These are phyloP conservation scores for Phytopythium vexans DNA, from an alignment of 352 stramenopile species.

Conservation along the genomic window DNA sequence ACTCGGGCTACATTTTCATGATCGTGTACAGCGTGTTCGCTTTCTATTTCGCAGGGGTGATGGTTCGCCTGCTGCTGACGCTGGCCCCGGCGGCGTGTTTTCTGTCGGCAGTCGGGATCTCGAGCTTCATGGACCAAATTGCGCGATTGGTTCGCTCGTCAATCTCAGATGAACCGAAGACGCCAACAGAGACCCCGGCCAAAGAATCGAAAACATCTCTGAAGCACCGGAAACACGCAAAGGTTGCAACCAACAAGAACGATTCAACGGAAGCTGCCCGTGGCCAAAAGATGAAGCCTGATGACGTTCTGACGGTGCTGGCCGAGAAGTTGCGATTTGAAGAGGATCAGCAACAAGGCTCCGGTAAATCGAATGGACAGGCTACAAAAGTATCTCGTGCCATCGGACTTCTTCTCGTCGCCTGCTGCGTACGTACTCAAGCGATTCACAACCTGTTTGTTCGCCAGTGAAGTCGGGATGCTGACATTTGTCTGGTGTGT, in stretches of 20 bases:
- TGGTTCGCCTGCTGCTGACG: slow-evolving; percentile 92
- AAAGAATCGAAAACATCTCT: not conserved
- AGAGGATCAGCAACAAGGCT: slow-evolving; percentile 1
- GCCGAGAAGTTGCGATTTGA: slow-evolving; percentile 29
- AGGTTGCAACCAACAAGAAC: slow-evolving; percentile 5
- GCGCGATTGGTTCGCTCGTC: slow-evolving; percentile 8
- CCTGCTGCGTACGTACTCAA: slow-evolving; percentile 42
- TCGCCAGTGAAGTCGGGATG: not conserved
- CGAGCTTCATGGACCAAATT: slow-evolving; percentile 50
- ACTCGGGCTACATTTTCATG: slow-evolving; percentile 83
- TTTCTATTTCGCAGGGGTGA: slow-evolving; percentile 92
- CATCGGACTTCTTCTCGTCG: slow-evolving; percentile 46
- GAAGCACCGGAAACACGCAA: slow-evolving; percentile 5
- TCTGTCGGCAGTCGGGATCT: slow-evolving; percentile 83
- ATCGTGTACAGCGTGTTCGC: slow-evolving; percentile 90
- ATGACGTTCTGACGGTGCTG: slow-evolving; percentile 6
- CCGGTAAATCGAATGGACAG: not conserved
- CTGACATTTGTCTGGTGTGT: slow-evolving; percentile 4
- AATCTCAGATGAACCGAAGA: not conserved
- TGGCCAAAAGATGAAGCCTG: not conserved
- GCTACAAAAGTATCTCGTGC: slow-evolving; percentile 16
- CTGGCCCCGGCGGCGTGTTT: slow-evolving; percentile 89
- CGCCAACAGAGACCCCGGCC: not conserved
- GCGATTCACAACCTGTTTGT: not conserved
- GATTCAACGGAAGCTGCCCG: not conserved